A percentile compares a stretch with the other conserved stretches of the same genome.
Conservation (phyloP, 371 early-diverging fungal genomes). For the Fennellomyces sp. region DNA sequence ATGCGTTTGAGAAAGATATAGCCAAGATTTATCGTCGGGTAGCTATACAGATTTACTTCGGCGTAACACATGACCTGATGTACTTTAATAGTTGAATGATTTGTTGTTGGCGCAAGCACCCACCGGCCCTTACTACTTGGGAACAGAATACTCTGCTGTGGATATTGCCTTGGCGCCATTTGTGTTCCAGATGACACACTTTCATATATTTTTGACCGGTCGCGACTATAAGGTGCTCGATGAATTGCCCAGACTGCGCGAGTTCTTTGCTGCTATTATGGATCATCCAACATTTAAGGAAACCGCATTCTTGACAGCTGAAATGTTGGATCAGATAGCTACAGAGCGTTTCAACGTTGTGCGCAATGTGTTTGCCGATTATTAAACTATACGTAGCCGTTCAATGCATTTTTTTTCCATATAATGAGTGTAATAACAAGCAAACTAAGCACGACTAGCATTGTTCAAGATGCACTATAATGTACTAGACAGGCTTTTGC, state of each 20-base stretch:
- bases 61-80: too few species aligned
- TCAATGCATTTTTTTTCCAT: too few species aligned
- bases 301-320: background rate
- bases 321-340: too few species aligned
- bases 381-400: too few species aligned
- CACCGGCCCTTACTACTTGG: slow-evolving; percentile 61
- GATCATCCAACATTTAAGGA: background rate
- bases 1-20: background rate
- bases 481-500: too few species aligned
- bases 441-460: too few species aligned
- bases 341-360: too few species aligned
- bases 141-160: slow-evolving; percentile 51
- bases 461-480: too few species aligned
- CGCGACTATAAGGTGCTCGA: background rate
- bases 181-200: slow-evolving; percentile 1
- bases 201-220: background rate
- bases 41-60: background rate
- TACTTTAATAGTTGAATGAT: slow-evolving; percentile 30
- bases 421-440: too few species aligned
- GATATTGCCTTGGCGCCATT: slow-evolving; percentile 57
- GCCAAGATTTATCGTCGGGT: background rate
- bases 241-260: background rate
- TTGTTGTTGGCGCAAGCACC: slow-evolving; percentile 39
- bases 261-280: background rate
- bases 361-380: too few species aligned